A percentile compares a stretch with the other conserved stretches of the same genome.
These are phyloP conservation scores for Flaveria sonorensis DNA, from an alignment of 129 eudicot genomes.

Conservation along the genomic window DNA sequence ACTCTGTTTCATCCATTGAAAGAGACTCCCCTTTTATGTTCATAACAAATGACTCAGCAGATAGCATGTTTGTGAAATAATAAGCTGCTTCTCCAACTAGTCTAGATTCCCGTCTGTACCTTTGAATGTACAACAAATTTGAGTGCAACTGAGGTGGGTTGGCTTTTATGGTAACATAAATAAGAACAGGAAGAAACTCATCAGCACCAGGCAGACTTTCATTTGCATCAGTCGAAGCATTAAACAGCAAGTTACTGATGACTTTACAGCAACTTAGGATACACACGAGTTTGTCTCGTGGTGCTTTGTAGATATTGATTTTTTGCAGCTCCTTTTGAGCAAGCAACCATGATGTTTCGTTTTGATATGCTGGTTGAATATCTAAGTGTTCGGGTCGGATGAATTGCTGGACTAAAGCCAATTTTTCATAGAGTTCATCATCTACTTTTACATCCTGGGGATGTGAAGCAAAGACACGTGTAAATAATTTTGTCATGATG, in stretches of 20 bases:
- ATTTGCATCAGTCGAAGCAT: slow-evolving; percentile 73
- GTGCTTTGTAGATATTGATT: slow-evolving; percentile 89
- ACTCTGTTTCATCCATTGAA: slow-evolving; percentile 86
- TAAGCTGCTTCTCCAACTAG: slow-evolving; percentile 81
- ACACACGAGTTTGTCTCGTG: slow-evolving; percentile 92
- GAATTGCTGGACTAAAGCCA: slow-evolving; percentile 84
- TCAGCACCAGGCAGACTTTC: slow-evolving; percentile 94
- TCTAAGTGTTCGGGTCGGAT: slow-evolving; percentile 87
- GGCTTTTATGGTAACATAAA: slow-evolving; percentile 87
- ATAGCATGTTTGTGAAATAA: slow-evolving; percentile 85
- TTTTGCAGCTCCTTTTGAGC: slow-evolving; percentile 96
- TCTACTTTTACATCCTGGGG: slow-evolving; percentile 79
- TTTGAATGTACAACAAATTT: slow-evolving; percentile 73
- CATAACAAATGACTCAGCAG: slow-evolving; percentile 73
- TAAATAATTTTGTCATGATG: slow-evolving; percentile 85
- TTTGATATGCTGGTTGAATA: slow-evolving; percentile 74
- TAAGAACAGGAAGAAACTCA: slow-evolving; percentile 94
- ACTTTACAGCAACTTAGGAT: slow-evolving; percentile 93
- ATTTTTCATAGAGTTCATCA: slow-evolving; percentile 77
- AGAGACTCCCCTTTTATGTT: slow-evolving; percentile 74
- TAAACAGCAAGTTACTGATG: slow-evolving; percentile 75
- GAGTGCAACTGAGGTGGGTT: slow-evolving; percentile 94
- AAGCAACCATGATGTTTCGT: slow-evolving; percentile 98
- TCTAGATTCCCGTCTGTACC: slow-evolving; percentile 73
- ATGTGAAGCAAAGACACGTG: slow-evolving; percentile 74